These are phyloP conservation scores for Fusarium sp. DNA, from an alignment of 2,329 filamentous ascomycete species.

Conservation along the genomic window DNA sequence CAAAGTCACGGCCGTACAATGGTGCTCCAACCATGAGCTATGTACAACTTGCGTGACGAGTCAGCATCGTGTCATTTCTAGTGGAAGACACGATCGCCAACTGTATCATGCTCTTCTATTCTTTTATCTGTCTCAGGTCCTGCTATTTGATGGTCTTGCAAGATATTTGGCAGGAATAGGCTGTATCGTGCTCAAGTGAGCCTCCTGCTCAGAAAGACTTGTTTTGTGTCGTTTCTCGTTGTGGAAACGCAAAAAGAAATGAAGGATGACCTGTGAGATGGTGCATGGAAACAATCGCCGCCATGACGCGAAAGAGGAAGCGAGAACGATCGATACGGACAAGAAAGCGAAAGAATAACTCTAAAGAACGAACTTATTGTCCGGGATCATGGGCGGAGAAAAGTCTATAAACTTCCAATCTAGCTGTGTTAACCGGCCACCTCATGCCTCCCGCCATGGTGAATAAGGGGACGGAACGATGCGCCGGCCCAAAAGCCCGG, in stretches of 20 bases:
- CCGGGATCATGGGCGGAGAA: not conserved
- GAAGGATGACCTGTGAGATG: constrained; percentile 32
- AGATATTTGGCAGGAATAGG: constrained; percentile 14
- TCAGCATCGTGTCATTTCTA: not conserved
- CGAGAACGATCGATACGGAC: constrained; percentile 10
- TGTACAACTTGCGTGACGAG: constrained; percentile 3
- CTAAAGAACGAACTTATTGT: not conserved
- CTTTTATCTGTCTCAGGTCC: constrained; percentile 11
- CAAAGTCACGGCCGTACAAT: constrained; percentile 15
- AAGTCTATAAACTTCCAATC: not conserved
- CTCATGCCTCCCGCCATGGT: not conserved
- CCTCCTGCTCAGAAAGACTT: constrained; percentile 10
- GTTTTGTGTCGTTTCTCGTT: constrained; percentile 18
- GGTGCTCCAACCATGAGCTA: not conserved
- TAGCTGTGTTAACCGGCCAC: not conserved
- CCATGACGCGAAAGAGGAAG: constrained; percentile 20
- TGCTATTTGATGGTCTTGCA: not conserved
- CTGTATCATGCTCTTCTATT: not conserved
- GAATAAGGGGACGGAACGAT: constrained; percentile 14
- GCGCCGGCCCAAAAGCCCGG: constrained; percentile 1
- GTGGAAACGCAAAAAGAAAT: constrained; percentile 15
- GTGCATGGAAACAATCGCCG: constrained; percentile 23
- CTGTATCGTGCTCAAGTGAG: constrained; percentile 22
- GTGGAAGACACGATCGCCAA: not conserved
- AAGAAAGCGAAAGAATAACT: constrained; percentile 26